Evolutionary conservation across 164 flowering plant genomes (phyloP), one percentile per base, ranked within the genome.

Genomic region (Umbellularia californica): DNA sequence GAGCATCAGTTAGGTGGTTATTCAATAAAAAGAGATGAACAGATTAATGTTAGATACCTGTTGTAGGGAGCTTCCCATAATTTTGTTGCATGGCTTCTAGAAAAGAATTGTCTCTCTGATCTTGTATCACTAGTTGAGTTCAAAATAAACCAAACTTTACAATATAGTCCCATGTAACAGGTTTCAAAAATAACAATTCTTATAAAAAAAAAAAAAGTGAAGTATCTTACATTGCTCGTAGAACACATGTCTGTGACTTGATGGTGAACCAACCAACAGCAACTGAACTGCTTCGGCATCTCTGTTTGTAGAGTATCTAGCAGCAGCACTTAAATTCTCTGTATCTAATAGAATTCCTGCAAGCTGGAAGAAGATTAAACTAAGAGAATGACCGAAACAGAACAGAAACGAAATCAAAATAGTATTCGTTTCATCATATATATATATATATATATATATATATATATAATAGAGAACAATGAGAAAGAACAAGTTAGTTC

Each of bases 271-370:
- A 80, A 85, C 93, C 30, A 82, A 78, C 50, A 91, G 86, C 78
- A 89, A 77, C 80, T 85, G 91, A 35, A 88, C 89, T 74, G 91
- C 96, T 72, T 89, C 92, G 12, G 90, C 84, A 81, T 90, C 96
- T 83, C 89, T 87, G 27, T 87, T 85, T 78, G 77, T 83, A 3
- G 85, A 86, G 11, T 77, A 64, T 71, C 77, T 86, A 55, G 81
- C 76, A 51, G 84, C 79, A 47, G 78, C 70, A 50, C 83, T 83
- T 78, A 91, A 73, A 71, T 88, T 88, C 70, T 86, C 78, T 50
- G 92, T 89, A 74, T 89, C 96, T 71, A 87, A 75, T 7, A 91
- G 81, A 74, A 89, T 87, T 15, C 93, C 93, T 65, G 94, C 87
- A 76, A 90, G 89, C 91, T 90, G 84, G 65, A 50, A 77, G 51